Base-by-base conservation (phyloP, 495 filamentous ascomycete species). In the Talaromyces liani region DNA sequence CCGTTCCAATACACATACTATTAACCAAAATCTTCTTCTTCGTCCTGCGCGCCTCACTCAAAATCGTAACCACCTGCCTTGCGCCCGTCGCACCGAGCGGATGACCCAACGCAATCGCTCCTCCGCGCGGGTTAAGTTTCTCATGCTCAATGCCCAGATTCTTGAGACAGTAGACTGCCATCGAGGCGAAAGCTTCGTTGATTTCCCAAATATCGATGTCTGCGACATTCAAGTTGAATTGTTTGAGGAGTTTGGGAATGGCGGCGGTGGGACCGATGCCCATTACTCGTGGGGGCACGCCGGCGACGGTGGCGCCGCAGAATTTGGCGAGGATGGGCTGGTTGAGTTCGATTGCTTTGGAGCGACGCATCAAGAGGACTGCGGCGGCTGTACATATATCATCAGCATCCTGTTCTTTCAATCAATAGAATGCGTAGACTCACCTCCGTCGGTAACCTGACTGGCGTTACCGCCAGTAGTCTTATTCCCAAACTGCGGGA, bases 121-220 rank as follows among this genome's bases (percentile, higher is more conserved):
- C 91, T 60, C 91, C 91, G 53, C 91, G 81, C 14, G 90, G 87
- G 80, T 97, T 98, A 78, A 98, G 85, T 85, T 97, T 97, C 69
- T 84, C 77, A 64, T 82, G 85, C 65, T 94, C 90, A 53, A 97
- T 76, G 39, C 86, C 86, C 34, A 97, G 82, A 62, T 81, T 85
- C 63, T 93, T 81, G 20, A 88, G 72, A 77, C 92, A 96, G 82
- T 97, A 98, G 2, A 97, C 92, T 1, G 91, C 93, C 93, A 98
- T 98, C 31, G 87, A 91, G 27, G 93, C 94, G 67, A 98, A 98
- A 1, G 94, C 94, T 84, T 98, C 94, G 76, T 98, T 98, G 70
- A 98, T 77, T 82, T 98, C 94, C 66, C 91, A 85, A 54, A 98
- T 82, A 67, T 98, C 94, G 64, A 92, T 83, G 64, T 98, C 93